Conservation (phyloP, 345 rosid genomes). For the Aegle marmelos region DNA sequence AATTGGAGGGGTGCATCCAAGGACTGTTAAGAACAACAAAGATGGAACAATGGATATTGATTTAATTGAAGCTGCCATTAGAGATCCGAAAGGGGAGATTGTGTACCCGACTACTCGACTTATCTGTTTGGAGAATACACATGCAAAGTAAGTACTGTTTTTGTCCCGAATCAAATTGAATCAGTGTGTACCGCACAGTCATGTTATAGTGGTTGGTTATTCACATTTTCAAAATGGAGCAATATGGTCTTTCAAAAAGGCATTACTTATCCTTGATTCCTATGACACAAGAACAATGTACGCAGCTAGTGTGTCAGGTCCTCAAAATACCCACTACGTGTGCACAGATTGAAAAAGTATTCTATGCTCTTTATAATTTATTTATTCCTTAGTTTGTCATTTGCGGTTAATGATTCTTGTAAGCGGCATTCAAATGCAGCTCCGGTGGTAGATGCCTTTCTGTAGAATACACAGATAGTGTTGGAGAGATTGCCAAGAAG, state of each 20-base stretch:
- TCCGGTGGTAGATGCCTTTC: slow-evolving; percentile 82
- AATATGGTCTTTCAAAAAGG: not conserved
- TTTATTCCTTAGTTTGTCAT: not conserved
- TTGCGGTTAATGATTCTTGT: slow-evolving; percentile 1
- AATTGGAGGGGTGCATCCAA: slow-evolving; percentile 89
- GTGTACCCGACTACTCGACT: slow-evolving; percentile 83
- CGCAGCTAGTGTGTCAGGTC: not conserved
- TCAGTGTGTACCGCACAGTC: not conserved
- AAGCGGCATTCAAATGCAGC: slow-evolving; percentile 38
- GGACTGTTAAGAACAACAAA: slow-evolving; percentile 66
- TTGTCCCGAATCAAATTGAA: not conserved
- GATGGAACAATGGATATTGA: slow-evolving; percentile 81
- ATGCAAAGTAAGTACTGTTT: slow-evolving; percentile 63
- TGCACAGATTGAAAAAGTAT: not conserved
- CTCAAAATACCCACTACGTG: not conserved
- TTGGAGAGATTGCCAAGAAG: slow-evolving; percentile 77
- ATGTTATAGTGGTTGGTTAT: not conserved
- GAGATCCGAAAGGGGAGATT: slow-evolving; percentile 66
- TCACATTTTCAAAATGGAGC: not conserved
- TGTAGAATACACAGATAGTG: slow-evolving; percentile 61
- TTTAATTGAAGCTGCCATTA: slow-evolving; percentile 71
- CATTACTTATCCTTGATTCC: not conserved
- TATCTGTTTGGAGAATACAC: slow-evolving; percentile 89
- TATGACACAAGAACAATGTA: not conserved
- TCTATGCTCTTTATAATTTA: not conserved